phyloP scores from a whole-genome alignment of 345 rosid genomes.

The Raphanus raphanistrum region DNA sequence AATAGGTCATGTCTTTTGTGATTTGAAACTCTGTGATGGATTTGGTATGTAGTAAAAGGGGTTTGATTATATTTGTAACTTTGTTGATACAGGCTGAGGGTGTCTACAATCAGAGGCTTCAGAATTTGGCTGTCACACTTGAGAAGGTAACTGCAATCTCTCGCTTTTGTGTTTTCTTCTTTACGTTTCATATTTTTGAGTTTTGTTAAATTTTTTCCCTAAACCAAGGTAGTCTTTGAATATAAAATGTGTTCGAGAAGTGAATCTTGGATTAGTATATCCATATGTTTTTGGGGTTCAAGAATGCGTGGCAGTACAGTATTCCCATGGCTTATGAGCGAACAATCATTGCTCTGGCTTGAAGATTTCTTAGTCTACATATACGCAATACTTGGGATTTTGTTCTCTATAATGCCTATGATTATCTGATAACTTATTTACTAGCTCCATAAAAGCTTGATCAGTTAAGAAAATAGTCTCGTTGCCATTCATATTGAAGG shows the following conservation, averaged over 20 bases:
- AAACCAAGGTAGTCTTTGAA: neutral
- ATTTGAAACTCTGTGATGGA: neutral
- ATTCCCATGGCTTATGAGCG: conserved; percentile 79
- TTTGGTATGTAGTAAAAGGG: conserved; percentile 15
- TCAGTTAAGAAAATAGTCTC: neutral
- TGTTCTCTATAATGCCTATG: conserved; percentile 83
- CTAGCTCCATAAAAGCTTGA: neutral
- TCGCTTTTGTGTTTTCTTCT: conserved; percentile 4
- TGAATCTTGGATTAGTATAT: conserved; percentile 78
- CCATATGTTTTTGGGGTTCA: conserved; percentile 76
- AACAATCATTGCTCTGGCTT: conserved; percentile 58
- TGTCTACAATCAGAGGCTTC: conserved; percentile 99
- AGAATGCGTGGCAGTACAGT: conserved; percentile 92
- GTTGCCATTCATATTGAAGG: conserved; percentile 3
- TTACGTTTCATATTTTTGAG: conserved; percentile 10
- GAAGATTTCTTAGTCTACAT: conserved; percentile 78
- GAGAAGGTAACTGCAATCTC: conserved; percentile 71
- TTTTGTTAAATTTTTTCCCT: neutral
- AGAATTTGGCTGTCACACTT: conserved; percentile 95
- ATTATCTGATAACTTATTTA: conserved; percentile 69
- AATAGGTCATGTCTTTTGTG: neutral
- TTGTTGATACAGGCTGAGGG: conserved; percentile 85
- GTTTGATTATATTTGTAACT: conserved; percentile 22
- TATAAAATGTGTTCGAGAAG: conserved; percentile 47
- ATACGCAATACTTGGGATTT: conserved; percentile 57